Conservation (phyloP, 2,329 filamentous ascomycete genomes). For the Blastomyces silverae region DNA sequence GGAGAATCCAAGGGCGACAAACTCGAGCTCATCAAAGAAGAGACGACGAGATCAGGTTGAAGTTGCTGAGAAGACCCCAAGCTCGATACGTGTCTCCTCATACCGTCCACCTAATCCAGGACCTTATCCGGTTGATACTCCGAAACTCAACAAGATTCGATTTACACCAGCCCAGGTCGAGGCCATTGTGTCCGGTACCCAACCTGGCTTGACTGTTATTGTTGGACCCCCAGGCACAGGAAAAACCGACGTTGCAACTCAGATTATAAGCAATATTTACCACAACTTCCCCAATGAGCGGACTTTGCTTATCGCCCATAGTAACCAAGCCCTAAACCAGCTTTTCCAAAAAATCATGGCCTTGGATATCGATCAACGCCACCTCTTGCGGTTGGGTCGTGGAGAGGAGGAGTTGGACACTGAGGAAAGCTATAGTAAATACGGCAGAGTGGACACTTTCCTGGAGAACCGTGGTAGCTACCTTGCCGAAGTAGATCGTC, state of each 20-base stretch:
- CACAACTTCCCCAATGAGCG: slow-evolving; percentile 93
- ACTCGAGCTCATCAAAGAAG: slow-evolving; percentile 69
- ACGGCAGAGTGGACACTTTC: slow-evolving; percentile 91
- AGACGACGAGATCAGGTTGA: slow-evolving; percentile 70
- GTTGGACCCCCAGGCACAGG: slow-evolving; percentile 94
- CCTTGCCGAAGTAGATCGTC: slow-evolving; percentile 73
- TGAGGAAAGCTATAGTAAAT: slow-evolving; percentile 83
- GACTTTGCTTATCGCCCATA: slow-evolving; percentile 88
- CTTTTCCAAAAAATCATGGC: slow-evolving; percentile 97
- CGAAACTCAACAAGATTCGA: slow-evolving; percentile 72
- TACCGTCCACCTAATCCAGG: slow-evolving; percentile 85
- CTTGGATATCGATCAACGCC: slow-evolving; percentile 89
- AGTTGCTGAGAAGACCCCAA: slow-evolving; percentile 54
- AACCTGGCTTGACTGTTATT: slow-evolving; percentile 87
- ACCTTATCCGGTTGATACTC: slow-evolving; percentile 78
- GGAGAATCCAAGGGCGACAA: slow-evolving; percentile 46
- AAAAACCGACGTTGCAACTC: slow-evolving; percentile 97
- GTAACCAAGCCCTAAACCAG: slow-evolving; percentile 96
- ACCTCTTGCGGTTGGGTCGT: slow-evolving; percentile 84
- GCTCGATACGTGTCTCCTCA: slow-evolving; percentile 73
- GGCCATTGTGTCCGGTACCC: slow-evolving; percentile 86
- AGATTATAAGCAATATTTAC: slow-evolving; percentile 98
- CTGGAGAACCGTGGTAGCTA: slow-evolving; percentile 76
- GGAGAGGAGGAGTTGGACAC: slow-evolving; percentile 91
- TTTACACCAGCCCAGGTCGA: slow-evolving; percentile 90